phyloP scores from a whole-genome alignment of 2,329 filamentous ascomycete genomes.

The Nigrospora sphaerica region DNA sequence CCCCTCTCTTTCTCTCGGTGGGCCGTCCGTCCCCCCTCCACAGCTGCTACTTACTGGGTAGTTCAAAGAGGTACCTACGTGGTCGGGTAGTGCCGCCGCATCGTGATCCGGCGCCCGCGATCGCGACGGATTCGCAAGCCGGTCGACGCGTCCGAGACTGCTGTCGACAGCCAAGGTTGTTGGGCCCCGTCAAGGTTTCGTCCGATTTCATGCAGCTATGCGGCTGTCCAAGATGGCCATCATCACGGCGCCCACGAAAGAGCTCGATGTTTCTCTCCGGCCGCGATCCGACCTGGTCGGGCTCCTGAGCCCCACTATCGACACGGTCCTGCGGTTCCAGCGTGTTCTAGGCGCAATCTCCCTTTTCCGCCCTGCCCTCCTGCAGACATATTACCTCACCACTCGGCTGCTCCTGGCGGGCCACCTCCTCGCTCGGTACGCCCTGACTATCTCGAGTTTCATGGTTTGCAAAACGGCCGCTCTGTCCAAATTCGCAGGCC shows the following conservation, averaged over 20 bases:
- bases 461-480: constrained; percentile 3
- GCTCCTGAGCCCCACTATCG: constrained; percentile 25
- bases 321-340: constrained; percentile 26
- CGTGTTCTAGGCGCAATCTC: constrained; percentile 22
- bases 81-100: too few species aligned
- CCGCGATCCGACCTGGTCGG: constrained; percentile 24
- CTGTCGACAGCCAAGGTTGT: too few species aligned
- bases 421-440: constrained; percentile 20
- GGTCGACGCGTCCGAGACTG: too few species aligned
- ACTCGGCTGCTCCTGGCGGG: constrained; percentile 19
- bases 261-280: constrained; percentile 19
- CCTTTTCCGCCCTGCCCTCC: constrained; percentile 16
- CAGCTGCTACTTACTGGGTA: too few species aligned
- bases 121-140: too few species aligned
- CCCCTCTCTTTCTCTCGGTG: too few species aligned
- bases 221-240: constrained; percentile 23
- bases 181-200: too few species aligned
- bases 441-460: constrained; percentile 17
- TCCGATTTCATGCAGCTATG: neutral
- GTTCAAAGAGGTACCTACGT: too few species aligned
- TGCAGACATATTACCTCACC: constrained; percentile 22
- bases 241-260: constrained; percentile 29
- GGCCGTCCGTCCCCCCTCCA: too few species aligned
- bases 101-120: too few species aligned
- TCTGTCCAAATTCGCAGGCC: constrained; percentile 11